phyloP scores from a whole-genome alignment of 2,329 filamentous ascomycete species.

The Cercospora nicotianae region DNA sequence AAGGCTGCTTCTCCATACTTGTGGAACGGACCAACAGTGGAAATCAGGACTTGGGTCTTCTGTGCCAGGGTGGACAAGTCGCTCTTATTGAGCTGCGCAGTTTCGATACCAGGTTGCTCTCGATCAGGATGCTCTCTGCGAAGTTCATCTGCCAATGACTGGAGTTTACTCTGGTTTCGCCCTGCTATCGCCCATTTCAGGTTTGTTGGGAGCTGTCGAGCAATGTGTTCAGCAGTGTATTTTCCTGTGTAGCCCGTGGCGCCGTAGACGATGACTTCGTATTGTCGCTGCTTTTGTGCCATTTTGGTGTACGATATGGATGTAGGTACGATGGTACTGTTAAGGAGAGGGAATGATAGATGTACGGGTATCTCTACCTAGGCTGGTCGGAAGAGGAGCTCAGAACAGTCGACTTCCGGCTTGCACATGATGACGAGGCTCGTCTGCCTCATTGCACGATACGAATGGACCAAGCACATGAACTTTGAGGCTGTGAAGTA shows the following conservation, averaged over 20 bases:
- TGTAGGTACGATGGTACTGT: neutral
- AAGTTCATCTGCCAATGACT: conserved; percentile 66
- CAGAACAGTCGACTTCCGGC: conserved; percentile 10
- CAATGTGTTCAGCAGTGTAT: conserved; percentile 73
- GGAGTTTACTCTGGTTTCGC: conserved; percentile 74
- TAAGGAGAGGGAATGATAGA: conserved; percentile 1
- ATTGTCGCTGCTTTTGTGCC: conserved; percentile 50
- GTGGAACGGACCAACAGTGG: conserved; percentile 64
- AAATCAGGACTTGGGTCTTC: conserved; percentile 60
- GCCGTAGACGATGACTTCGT: conserved; percentile 66
- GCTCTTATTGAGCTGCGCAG: conserved; percentile 49
- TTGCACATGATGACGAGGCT: conserved; percentile 13
- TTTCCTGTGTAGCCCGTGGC: conserved; percentile 82
- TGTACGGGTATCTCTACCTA: conserved; percentile 15
- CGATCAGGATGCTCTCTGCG: conserved; percentile 68
- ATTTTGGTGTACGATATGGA: conserved; percentile 34
- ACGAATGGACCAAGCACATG: neutral
- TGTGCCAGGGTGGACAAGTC: conserved; percentile 55
- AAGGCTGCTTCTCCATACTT: conserved; percentile 64
- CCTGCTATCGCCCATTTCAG: conserved; percentile 87
- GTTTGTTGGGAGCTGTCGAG: conserved; percentile 67
- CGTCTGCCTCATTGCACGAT: neutral
- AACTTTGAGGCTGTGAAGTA: neutral
- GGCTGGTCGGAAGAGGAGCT: conserved; percentile 17
- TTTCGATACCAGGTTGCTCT: conserved; percentile 62